phyloP scores from a whole-genome alignment of 495 filamentous ascomycete genomes.

The Venustampulla echinocandica region DNA sequence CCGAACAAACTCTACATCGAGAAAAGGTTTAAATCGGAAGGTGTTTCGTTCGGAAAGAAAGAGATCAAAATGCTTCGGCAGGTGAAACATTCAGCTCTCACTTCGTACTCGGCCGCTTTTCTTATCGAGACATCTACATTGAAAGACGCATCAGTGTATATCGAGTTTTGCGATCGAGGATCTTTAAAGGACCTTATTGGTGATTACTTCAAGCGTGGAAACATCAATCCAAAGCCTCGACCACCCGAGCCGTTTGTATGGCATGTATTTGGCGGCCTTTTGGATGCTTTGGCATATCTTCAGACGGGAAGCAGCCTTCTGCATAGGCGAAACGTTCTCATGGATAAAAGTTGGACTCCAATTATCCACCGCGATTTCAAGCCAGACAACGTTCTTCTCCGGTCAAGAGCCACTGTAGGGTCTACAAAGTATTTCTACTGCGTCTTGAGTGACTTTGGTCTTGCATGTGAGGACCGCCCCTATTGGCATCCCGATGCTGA shows the following conservation, averaged over 20 bases:
- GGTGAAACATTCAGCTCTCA: conserved; percentile 14
- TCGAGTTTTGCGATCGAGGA: conserved; percentile 25
- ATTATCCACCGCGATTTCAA: conserved; percentile 27
- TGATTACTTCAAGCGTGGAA: not conserved
- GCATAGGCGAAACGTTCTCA: not conserved
- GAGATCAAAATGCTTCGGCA: conserved; percentile 21
- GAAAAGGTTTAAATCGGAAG: conserved; percentile 15
- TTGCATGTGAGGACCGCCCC: conserved; percentile 17
- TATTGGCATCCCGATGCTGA: conserved; percentile 4
- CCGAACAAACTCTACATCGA: conserved; percentile 10
- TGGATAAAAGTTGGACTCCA: conserved; percentile 13
- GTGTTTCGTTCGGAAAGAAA: not conserved
- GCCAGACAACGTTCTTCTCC: conserved; percentile 26
- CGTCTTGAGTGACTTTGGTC: conserved; percentile 28
- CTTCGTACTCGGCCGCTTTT: conserved; percentile 15
- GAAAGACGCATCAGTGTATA: conserved; percentile 12
- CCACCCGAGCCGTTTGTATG: conserved; percentile 26
- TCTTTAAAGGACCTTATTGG: conserved; percentile 15
- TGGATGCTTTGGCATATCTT: conserved; percentile 25
- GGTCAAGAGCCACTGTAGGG: conserved; percentile 5
- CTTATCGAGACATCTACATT: not conserved
- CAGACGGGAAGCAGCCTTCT: conserved; percentile 13
- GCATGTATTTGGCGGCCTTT: conserved; percentile 24
- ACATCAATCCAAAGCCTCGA: not conserved
- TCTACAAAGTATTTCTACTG: conserved; percentile 19